Percentiles rank a stretch among this genome's conserved stretches.
Conservation (phyloP, 768 basidiomycete species). For the Gymnopilus junonius region DNA sequence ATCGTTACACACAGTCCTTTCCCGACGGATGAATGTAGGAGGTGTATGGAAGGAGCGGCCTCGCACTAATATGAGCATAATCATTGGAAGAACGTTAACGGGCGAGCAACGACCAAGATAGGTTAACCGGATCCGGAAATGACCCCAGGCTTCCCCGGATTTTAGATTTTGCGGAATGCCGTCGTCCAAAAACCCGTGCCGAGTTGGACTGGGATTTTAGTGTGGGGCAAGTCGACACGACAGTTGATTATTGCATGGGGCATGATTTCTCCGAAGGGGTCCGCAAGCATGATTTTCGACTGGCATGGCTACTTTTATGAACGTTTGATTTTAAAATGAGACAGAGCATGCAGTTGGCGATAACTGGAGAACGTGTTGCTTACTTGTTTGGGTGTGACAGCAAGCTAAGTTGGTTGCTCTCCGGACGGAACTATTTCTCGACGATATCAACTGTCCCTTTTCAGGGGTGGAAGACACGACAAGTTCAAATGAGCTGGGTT, state of each 20-base stretch:
- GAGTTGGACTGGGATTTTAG: background rate
- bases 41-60: background rate
- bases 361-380: background rate
- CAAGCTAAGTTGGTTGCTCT: background rate
- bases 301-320: background rate
- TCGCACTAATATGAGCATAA: background rate
- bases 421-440: conserved; percentile 1
- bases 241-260: background rate
- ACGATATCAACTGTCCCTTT: background rate
- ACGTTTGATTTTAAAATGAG: background rate
- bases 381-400: background rate
- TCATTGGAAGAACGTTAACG: background rate
- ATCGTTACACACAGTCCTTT: background rate
- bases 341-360: background rate
- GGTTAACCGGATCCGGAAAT: background rate
- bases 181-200: background rate
- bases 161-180: background rate
- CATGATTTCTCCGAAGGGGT: background rate
- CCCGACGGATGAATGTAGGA: background rate
- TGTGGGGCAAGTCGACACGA: background rate
- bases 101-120: background rate
- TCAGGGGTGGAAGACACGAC: too few relatives aligned
- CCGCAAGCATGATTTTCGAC: background rate
- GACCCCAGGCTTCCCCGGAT: conserved; percentile 1
- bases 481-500: too few relatives aligned